Base-by-base conservation (phyloP, 352 stramenopile species). In the Globisporangium uncinulatum region DNA sequence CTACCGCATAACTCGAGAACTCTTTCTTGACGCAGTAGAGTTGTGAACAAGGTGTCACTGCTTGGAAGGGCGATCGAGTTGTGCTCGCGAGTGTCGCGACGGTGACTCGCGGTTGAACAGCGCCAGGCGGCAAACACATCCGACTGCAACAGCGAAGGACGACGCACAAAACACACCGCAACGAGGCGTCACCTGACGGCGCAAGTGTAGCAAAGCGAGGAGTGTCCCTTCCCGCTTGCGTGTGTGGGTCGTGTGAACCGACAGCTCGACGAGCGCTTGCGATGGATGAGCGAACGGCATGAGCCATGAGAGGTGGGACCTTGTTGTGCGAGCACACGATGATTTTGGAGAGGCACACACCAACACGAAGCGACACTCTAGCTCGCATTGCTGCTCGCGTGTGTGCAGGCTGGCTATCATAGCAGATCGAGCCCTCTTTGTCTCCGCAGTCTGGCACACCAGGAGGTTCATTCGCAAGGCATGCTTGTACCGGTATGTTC, bases 271-370 rank as follows among this genome's bases (percentile, higher is more conserved):
- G 17, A 47, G 42, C 42, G 15, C 24, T 47, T 47, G 42, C 20
- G 21, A 47, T 47, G 42, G 42, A 47, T 47, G 42, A 47, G 42
- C 42, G n/a, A 15, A 47, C 24, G 42, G 42, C 42, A 47, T 24
- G n/a, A 47, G 42, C 24, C 24, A 29, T 29, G 24, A 19, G 11
- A 47, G 42, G 42, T 47, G 42, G 42, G 42, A 47, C 42, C 42
- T 17, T 24, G 2, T 24, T 6, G 17, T 7, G 17, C 41, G 41
- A 45, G 41, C 41, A n/a, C 14, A 45, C 41, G 41, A 45, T 14
- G 11, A 21, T 29, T 29, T 29, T 29, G 24, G 24, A 42, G 37
- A 11, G 15, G 37, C 39, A 44, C 39, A 44, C 14, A 44, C 6
- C 39, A 44, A 4, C 24, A 4, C 4, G 24, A 29, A 29, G 24